A percentile compares a stretch with the other conserved stretches of the same genome.
These are phyloP conservation scores for Colletotrichum sp. DNA, from an alignment of 2,329 filamentous ascomycete genomes.

Conservation along the genomic window DNA sequence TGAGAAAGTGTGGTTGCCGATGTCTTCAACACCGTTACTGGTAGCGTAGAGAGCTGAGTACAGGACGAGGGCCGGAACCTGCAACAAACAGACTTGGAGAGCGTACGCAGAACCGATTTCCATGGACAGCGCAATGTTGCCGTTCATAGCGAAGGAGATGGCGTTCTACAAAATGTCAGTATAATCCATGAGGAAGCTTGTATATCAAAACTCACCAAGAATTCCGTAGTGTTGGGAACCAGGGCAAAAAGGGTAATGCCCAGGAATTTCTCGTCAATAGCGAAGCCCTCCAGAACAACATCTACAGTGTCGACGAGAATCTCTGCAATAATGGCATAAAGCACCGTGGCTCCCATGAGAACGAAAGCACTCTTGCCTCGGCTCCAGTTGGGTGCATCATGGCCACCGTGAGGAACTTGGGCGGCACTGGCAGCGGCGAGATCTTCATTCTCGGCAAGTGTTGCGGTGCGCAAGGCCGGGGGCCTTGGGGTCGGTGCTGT, in stretches of 20 bases:
- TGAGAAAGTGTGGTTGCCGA: conserved; percentile 71
- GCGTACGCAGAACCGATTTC: conserved; percentile 98
- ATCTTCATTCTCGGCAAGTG: conserved; percentile 53
- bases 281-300: conserved; percentile 87
- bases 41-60: conserved; percentile 78
- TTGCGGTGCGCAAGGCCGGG: conserved; percentile 40
- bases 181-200: neutral
- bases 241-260: conserved; percentile 96
- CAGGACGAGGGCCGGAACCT: conserved; percentile 90
- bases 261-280: conserved; percentile 96
- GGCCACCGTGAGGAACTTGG: conserved; percentile 69
- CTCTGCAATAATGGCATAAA: conserved; percentile 97
- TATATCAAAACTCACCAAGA: conserved; percentile 68
- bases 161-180: conserved; percentile 70
- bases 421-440: conserved; percentile 31
- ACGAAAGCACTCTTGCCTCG: conserved; percentile 89
- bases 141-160: conserved; percentile 99
- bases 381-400: conserved; percentile 99
- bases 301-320: conserved; percentile 97
- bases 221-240: conserved; percentile 98
- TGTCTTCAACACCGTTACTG: conserved; percentile 40
- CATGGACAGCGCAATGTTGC: conserved; percentile 98
- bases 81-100: conserved; percentile 91
- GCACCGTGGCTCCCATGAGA: conserved; percentile 83
- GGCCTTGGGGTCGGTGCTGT: conserved; percentile 46